Evolutionary conservation across 1,284 basidiomycete species (phyloP).

Genomic region (Malassezia brasiliensis): DNA sequence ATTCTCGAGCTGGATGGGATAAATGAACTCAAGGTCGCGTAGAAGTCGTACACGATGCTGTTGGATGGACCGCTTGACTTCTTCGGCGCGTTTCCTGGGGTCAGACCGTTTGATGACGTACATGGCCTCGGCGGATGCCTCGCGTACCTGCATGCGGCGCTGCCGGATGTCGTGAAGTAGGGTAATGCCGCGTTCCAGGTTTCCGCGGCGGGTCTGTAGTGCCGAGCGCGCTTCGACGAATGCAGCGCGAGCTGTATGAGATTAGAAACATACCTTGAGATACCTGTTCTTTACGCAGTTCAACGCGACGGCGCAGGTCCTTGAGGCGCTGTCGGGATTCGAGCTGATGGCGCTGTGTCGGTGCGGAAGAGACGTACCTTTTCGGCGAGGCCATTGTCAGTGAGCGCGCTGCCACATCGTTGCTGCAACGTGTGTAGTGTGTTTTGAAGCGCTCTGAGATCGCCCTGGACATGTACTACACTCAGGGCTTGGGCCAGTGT

Average conservation of each 20-base stretch:
- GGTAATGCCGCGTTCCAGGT: not conserved
- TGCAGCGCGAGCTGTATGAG: not conserved
- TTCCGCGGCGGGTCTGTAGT: not conserved
- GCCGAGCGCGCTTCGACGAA: not conserved
- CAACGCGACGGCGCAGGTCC: not conserved
- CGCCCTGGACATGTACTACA: conserved; percentile 13
- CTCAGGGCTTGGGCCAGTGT: conserved; percentile 11
- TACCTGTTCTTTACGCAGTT: not conserved
- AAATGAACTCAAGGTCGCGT: conserved; percentile 36
- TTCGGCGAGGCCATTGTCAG: not conserved
- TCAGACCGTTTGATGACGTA: not conserved
- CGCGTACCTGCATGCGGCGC: not conserved
- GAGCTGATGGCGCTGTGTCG: not conserved
- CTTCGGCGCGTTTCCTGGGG: not conserved
- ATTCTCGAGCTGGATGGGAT: conserved; percentile 39
- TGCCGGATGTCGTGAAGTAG: not conserved
- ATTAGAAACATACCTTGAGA: not conserved
- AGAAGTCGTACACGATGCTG: conserved; percentile 24
- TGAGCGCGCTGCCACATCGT: not conserved
- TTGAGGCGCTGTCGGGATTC: conserved; percentile 12
- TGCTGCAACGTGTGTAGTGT: not conserved
- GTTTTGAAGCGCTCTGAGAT: conserved; percentile 1
- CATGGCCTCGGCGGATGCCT: not conserved
- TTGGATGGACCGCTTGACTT: not conserved
- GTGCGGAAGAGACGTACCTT: conserved; percentile 6